phyloP scores from a whole-genome alignment of 1,284 basidiomycete species.

The Marasmius oreades region DNA sequence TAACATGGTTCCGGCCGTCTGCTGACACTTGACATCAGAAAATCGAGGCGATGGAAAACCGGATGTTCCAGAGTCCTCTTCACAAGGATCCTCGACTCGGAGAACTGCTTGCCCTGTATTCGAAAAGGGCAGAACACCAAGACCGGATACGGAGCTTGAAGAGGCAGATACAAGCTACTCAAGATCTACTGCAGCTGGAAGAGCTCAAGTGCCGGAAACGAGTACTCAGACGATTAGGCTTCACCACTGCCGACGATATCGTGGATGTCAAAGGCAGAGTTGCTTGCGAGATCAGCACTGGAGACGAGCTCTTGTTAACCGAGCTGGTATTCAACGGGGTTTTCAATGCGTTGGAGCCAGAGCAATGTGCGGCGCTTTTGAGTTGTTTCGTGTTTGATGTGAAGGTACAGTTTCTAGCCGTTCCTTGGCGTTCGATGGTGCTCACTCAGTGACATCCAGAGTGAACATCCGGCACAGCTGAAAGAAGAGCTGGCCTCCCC shows the following conservation, averaged over 20 bases:
- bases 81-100: conserved; percentile 75
- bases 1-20: not conserved
- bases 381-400: conserved; percentile 98
- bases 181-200: conserved; percentile 93
- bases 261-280: conserved; percentile 98
- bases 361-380: conserved; percentile 89
- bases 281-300: conserved; percentile 97
- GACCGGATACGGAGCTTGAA: conserved; percentile 74
- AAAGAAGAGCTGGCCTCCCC: conserved; percentile 93
- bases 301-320: conserved; percentile 94
- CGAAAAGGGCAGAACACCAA: conserved; percentile 72
- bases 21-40: conserved; percentile 48
- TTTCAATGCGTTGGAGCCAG: conserved; percentile 88
- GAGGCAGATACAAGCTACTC: conserved; percentile 84
- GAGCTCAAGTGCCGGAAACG: conserved; percentile 96
- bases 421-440: not conserved
- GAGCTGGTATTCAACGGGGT: conserved; percentile 98
- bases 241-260: conserved; percentile 87
- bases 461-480: conserved; percentile 82
- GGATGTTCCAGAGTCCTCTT: conserved; percentile 72
- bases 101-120: conserved; percentile 77
- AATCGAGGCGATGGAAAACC: conserved; percentile 85
- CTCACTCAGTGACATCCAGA: conserved; percentile 55
- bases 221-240: conserved; percentile 88
- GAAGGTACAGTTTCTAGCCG: conserved; percentile 60